Evolutionary conservation across 1,139 yeast genomes (phyloP).

Genomic region (Lodderomyces parapsilosis): DNA sequence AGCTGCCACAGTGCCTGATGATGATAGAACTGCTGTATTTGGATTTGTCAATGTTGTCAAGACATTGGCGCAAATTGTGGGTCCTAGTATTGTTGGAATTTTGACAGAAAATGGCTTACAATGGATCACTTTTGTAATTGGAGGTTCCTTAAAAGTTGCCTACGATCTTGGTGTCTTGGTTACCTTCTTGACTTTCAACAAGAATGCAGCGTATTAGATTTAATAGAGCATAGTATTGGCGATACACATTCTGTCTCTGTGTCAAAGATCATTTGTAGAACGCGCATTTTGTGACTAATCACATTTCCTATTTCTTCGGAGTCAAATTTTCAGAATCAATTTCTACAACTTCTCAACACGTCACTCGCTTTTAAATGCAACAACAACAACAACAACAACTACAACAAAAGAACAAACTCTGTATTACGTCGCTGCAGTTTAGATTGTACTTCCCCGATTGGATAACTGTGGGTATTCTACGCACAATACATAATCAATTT

Average conservation of each 20-base stretch:
- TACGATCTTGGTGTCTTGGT: slow-evolving; percentile 42
- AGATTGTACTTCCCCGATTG: slow-evolving; percentile 31
- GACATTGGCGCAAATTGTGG: slow-evolving; percentile 37
- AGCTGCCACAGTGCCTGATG: slow-evolving; percentile 36
- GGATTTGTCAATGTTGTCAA: slow-evolving; percentile 44
- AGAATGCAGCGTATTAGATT: slow-evolving; percentile 21
- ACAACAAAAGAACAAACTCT: too few species aligned
- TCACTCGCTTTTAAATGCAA: background rate
- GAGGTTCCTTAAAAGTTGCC: slow-evolving; percentile 36
- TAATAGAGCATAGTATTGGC: too few species aligned
- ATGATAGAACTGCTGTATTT: slow-evolving; percentile 38
- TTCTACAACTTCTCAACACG: too few species aligned
- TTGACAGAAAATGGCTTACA: slow-evolving; percentile 30
- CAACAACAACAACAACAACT: background rate
- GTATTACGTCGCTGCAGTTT: slow-evolving; percentile 13
- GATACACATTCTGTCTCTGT: too few species aligned
- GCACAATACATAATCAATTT: slow-evolving; percentile 28
- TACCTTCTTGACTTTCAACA: slow-evolving; percentile 31
- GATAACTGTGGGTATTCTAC: slow-evolving; percentile 27
- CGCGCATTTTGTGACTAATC: too few species aligned
- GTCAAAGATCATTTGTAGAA: too few species aligned
- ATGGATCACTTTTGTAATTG: slow-evolving; percentile 40
- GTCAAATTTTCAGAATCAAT: too few species aligned
- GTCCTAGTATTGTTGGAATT: slow-evolving; percentile 39
- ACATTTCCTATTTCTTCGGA: too few species aligned